phyloP scores from a whole-genome alignment of 1,139 yeast species.

The Yamadazyma siamensis region DNA sequence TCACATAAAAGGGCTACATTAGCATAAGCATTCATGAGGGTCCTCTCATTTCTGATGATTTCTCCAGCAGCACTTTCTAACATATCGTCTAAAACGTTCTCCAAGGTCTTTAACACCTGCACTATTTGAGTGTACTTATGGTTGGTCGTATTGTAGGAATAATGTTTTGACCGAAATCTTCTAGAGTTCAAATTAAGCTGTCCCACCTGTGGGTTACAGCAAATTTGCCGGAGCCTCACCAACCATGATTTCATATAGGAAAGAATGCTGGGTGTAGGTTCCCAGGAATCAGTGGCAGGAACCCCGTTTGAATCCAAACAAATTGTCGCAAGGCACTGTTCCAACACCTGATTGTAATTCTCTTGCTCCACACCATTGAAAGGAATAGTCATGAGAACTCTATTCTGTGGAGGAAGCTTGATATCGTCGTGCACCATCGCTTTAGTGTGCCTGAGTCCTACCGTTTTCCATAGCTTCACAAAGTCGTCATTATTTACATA shows the following conservation, averaged over 20 bases:
- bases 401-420: slow-evolving; percentile 69
- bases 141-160: slow-evolving; percentile 10
- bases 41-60: slow-evolving; percentile 48
- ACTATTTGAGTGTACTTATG: slow-evolving; percentile 17
- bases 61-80: slow-evolving; percentile 49
- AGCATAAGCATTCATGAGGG: slow-evolving; percentile 37
- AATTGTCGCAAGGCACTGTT: slow-evolving; percentile 60
- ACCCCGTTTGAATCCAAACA: slow-evolving; percentile 58
- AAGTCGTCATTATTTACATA: slow-evolving; percentile 36
- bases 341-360: slow-evolving; percentile 64
- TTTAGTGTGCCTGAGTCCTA: slow-evolving; percentile 79
- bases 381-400: slow-evolving; percentile 66
- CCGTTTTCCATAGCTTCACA: slow-evolving; percentile 37
- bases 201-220: slow-evolving; percentile 80
- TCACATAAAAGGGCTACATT: slow-evolving; percentile 68
- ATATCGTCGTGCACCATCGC: slow-evolving; percentile 78
- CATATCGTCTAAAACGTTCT: slow-evolving; percentile 65
- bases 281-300: slow-evolving; percentile 51
- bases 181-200: slow-evolving; percentile 27
- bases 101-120: slow-evolving; percentile 55
- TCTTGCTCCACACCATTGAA: slow-evolving; percentile 82
- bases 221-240: slow-evolving; percentile 64
- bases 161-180: slow-evolving; percentile 22
- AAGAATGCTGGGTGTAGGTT: slow-evolving; percentile 39
- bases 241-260: slow-evolving; percentile 63